Base-by-base conservation (phyloP, 495 filamentous ascomycete species). In the Neurospora africana region DNA sequence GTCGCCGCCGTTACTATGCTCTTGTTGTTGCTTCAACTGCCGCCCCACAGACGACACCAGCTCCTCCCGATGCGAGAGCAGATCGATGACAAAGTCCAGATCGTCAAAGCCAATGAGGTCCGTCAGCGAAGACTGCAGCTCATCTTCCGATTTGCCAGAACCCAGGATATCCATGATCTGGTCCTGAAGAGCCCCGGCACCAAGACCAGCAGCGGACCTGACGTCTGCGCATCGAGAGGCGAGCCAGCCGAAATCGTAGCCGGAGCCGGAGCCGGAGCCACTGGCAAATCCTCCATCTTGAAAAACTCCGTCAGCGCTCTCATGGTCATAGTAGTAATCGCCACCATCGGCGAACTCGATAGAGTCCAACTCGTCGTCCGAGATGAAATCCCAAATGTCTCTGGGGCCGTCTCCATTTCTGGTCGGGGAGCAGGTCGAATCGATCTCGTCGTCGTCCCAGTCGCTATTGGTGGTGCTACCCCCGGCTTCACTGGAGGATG, bases 41-140 rank as follows among this genome's bases (percentile, higher is more conserved):
- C 79, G 74, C 0, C 81, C 74, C 21, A 72, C 35, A 19, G 80
- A 78, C 15, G 83, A 74, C 68, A 81, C 72, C 38, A 98, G 86
- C 68, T 93, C 89, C 68, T 83, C 78, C 30, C 94, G 84, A 75
- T 93, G 91, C 5, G 87, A 83, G 72, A 97, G 90, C 33, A 98
- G 81, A 71, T 97, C 91, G 72, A 92, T 92, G 40, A 98, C 88
- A 71, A 98, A 87, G 70, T 98, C 94, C 17, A 98, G 82, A 75
- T 98, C 94, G 72, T 94, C 92, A 77, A 92, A 98, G 0, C 95
- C 95, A 69, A 98, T 84, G 71, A 97, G 89, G 76, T 99, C 96
- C 0, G 91, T 92, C n/a, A 99, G 84, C 23, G 87, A 87, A 79
- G 92, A 93, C 80, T 98, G 95, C 9, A 98, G 81, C 75, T 94